Percentiles rank a stretch among this genome's conserved stretches.
These are phyloP conservation scores for Trichophyton equinum DNA, from an alignment of 2,329 filamentous ascomycete species.

Conservation along the genomic window DNA sequence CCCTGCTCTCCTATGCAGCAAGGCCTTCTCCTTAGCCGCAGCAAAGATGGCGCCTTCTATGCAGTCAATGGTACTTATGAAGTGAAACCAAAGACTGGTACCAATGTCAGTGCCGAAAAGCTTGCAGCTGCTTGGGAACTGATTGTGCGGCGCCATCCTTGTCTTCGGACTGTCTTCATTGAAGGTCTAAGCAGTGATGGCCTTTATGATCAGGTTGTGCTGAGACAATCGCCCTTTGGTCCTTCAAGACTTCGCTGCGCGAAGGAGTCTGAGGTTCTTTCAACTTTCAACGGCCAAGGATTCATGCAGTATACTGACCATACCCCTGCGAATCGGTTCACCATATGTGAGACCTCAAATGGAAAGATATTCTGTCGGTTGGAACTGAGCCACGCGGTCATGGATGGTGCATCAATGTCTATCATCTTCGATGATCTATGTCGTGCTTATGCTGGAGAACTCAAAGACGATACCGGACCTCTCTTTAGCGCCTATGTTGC, in stretches of 20 bases:
- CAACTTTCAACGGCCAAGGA: slow-evolving; percentile 20
- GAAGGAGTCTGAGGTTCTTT: slow-evolving; percentile 20
- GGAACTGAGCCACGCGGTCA: slow-evolving; percentile 41
- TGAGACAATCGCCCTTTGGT: slow-evolving; percentile 21
- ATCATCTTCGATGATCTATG: slow-evolving; percentile 37
- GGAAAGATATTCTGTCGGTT: slow-evolving; percentile 34
- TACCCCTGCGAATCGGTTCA: slow-evolving; percentile 35
- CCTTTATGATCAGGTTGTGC: slow-evolving; percentile 25
- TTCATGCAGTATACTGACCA: slow-evolving; percentile 18
- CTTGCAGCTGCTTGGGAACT: slow-evolving; percentile 22
- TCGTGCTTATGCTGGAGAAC: slow-evolving; percentile 34
- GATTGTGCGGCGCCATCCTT: slow-evolving; percentile 23
- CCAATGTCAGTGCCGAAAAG: slow-evolving; percentile 18
- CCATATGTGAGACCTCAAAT: slow-evolving; percentile 31
- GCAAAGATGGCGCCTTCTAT: slow-evolving; percentile 25
- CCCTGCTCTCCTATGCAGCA: slow-evolving; percentile 30
- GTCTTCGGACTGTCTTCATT: slow-evolving; percentile 28
- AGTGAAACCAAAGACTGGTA: slow-evolving; percentile 15
- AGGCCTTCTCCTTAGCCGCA: slow-evolving; percentile 25
- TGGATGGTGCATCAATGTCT: slow-evolving; percentile 41
- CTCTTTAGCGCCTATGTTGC: slow-evolving; percentile 26
- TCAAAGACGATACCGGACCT: slow-evolving; percentile 26
- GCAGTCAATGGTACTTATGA: slow-evolving; percentile 29
- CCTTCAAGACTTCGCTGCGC: slow-evolving; percentile 22
- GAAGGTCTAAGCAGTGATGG: slow-evolving; percentile 23